Evolutionary conservation across 1,139 yeast genomes (phyloP).

Genomic region (Suhomyces terraborum): DNA sequence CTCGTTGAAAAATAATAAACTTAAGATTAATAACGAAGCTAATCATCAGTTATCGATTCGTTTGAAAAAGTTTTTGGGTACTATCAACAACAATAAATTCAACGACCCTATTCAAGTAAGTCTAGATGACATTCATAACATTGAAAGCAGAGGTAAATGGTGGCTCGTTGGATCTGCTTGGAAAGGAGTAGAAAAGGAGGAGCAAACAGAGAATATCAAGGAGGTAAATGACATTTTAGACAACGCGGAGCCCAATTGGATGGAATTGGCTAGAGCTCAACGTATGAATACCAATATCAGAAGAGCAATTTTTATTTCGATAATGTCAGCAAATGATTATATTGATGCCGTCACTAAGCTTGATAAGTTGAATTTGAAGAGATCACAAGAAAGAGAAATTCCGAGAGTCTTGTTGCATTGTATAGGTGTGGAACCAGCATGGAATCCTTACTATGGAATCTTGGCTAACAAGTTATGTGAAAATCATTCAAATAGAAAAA

Average conservation of each 20-base stretch:
- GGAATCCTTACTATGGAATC: constrained; percentile 88
- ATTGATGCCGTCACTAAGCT: constrained; percentile 82
- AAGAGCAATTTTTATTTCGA: constrained; percentile 87
- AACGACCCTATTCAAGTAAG: constrained; percentile 84
- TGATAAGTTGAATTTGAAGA: constrained; percentile 76
- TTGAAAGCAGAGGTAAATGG: constrained; percentile 90
- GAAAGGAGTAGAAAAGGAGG: constrained; percentile 57
- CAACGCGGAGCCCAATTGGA: constrained; percentile 81
- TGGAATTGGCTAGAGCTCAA: constrained; percentile 79
- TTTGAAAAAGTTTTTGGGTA: constrained; percentile 68
- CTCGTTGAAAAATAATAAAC: constrained; percentile 82
- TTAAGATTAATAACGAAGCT: constrained; percentile 54
- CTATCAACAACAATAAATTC: constrained; percentile 44
- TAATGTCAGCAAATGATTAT: constrained; percentile 93
- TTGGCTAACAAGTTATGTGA: constrained; percentile 76
- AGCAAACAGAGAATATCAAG: constrained; percentile 27
- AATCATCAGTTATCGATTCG: constrained; percentile 54
- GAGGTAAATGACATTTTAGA: constrained; percentile 61
- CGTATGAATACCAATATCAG: constrained; percentile 95
- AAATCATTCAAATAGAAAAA: constrained; percentile 69
- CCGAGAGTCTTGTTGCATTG: constrained; percentile 87
- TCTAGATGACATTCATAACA: constrained; percentile 74
- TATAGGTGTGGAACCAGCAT: constrained; percentile 76
- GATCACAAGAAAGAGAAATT: constrained; percentile 84
- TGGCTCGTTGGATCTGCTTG: constrained; percentile 99